These are phyloP conservation scores for Taiwanofungus camphoratus DNA, from an alignment of 1,284 basidiomycete genomes.

Conservation along the genomic window DNA sequence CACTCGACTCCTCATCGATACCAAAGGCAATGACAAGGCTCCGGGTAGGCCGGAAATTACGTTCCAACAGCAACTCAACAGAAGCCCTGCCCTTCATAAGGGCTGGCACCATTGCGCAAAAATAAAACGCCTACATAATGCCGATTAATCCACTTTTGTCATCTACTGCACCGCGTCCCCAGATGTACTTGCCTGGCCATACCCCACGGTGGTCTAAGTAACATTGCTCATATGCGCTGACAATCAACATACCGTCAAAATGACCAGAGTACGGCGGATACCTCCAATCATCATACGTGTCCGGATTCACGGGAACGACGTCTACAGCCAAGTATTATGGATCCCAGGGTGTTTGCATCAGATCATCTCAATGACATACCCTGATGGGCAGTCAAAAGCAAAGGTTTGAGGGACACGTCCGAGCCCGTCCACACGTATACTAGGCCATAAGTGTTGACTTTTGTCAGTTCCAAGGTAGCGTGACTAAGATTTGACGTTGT, in stretches of 20 bases:
- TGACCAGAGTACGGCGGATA: constrained; percentile 31
- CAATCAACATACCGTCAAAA: constrained; percentile 26
- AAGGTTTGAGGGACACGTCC: constrained; percentile 47
- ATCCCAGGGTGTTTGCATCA: neutral
- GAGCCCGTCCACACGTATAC: constrained; percentile 61
- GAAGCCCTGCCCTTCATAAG: constrained; percentile 33
- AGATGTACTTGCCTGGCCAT: constrained; percentile 39
- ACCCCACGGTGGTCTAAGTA: neutral
- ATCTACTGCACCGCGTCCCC: constrained; percentile 59
- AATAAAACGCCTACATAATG: constrained; percentile 36
- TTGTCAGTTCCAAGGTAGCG: constrained; percentile 41
- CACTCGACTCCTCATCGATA: constrained; percentile 62
- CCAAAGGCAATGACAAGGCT: constrained; percentile 62
- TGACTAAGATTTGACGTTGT: constrained; percentile 32
- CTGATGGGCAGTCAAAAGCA: constrained; percentile 64
- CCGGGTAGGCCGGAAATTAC: constrained; percentile 44
- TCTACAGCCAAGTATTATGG: constrained; percentile 27
- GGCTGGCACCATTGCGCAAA: neutral
- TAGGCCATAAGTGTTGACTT: constrained; percentile 61
- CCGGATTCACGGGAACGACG: constrained; percentile 50
- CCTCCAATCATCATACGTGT: constrained; percentile 47
- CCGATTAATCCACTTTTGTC: constrained; percentile 58
- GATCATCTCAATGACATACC: constrained; percentile 30
- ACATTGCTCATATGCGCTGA: neutral
- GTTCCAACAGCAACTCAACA: constrained; percentile 45